phyloP scores from a whole-genome alignment of 768 basidiomycete genomes.

The Postia placenta region DNA sequence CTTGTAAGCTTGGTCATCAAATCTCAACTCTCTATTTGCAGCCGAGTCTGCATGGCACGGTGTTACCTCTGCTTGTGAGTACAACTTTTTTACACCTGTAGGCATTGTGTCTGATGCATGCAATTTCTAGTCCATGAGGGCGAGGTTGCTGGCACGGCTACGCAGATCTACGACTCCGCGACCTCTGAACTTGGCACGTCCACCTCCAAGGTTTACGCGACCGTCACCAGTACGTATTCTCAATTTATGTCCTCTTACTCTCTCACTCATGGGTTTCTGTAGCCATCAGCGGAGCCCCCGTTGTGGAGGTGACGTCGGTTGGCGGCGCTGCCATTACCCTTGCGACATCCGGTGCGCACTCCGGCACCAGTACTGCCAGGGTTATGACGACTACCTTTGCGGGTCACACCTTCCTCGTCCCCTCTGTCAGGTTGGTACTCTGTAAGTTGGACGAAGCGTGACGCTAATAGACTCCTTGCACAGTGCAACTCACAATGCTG shows the following conservation, averaged over 20 bases:
- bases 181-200: slow-evolving; percentile 11
- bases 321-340: slow-evolving; percentile 21
- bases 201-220: slow-evolving; percentile 13
- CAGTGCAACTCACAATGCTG: slow-evolving; percentile 6
- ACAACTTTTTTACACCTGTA: not conserved
- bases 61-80: slow-evolving; percentile 1
- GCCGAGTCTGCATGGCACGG: slow-evolving; percentile 4
- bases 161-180: slow-evolving; percentile 10
- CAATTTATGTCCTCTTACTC: not conserved
- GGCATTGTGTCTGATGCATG: not conserved
- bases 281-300: slow-evolving; percentile 14
- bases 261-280: not conserved
- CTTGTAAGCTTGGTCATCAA: not conserved
- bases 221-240: slow-evolving; percentile 9
- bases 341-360: slow-evolving; percentile 14
- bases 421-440: slow-evolving; percentile 3
- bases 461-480: not conserved
- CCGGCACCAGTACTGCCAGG: not conserved
- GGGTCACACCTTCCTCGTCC: slow-evolving; percentile 17
- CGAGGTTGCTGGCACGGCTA: slow-evolving; percentile 6
- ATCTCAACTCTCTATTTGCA: not conserved
- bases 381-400: slow-evolving; percentile 17
- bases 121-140: not conserved
- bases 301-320: slow-evolving; percentile 18
- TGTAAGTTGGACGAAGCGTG: no score